A percentile compares a stretch with the other conserved stretches of the same genome.
phyloP scores from a whole-genome alignment of 805 yeast species.

The Tetrapisispora arboricola region DNA sequence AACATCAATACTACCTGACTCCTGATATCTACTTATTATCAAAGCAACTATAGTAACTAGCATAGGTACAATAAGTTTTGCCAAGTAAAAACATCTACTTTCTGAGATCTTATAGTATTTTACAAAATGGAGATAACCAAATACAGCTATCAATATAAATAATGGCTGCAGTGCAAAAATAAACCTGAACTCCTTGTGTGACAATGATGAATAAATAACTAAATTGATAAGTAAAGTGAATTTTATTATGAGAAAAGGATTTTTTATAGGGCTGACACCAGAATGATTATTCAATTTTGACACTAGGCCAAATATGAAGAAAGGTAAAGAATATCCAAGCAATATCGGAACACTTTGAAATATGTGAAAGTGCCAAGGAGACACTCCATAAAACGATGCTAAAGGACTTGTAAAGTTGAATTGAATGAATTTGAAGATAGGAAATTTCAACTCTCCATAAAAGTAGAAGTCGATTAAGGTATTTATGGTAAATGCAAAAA shows the following conservation, averaged over 20 bases:
- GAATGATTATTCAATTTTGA: conserved; percentile 7
- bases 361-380: conserved; percentile 79
- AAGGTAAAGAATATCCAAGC: conserved; percentile 55
- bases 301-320: conserved; percentile 38
- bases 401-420: conserved; percentile 69
- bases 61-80: conserved; percentile 15
- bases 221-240: conserved; percentile 36
- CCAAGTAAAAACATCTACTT: neutral
- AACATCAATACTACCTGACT: conserved; percentile 74
- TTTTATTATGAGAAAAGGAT: conserved; percentile 20
- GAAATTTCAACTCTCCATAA: conserved; percentile 48
- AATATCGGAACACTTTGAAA: conserved; percentile 75
- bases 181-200: conserved; percentile 88
- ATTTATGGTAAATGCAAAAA: conserved; percentile 30
- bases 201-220: conserved; percentile 48
- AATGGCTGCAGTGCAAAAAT: conserved; percentile 78
- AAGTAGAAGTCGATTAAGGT: conserved; percentile 45
- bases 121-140: conserved; percentile 16
- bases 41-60: conserved; percentile 14
- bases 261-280: neutral
- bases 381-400: conserved; percentile 74
- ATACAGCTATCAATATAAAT: conserved; percentile 42
- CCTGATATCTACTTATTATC: conserved; percentile 61
- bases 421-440: conserved; percentile 57
- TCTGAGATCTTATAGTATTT: conserved; percentile 4